These are phyloP conservation scores for Allantophomopsis cytisporea DNA, from an alignment of 2,329 filamentous ascomycete genomes.

Conservation along the genomic window DNA sequence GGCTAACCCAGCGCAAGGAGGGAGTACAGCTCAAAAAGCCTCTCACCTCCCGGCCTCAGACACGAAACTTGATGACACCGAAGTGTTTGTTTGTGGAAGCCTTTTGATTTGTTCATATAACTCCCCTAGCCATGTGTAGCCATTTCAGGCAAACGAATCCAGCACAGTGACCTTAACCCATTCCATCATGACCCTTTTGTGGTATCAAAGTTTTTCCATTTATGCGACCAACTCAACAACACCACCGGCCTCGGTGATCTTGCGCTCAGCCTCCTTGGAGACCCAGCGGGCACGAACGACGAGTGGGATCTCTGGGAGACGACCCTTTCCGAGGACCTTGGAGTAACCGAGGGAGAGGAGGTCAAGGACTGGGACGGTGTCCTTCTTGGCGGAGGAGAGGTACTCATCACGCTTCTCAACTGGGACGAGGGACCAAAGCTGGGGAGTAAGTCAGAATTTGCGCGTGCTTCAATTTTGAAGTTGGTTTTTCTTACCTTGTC, in stretches of 20 bases:
- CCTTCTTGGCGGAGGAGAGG: slow-evolving; percentile 59
- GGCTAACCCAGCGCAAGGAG: no score
- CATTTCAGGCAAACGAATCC: no score
- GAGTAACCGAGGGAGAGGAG: slow-evolving; percentile 94
- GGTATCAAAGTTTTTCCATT: slow-evolving; percentile 11
- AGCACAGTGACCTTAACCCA: no score
- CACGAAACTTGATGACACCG: no score
- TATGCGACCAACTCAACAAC: slow-evolving; percentile 93
- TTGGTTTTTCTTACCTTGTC: slow-evolving; percentile 61
- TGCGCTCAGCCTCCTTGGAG: slow-evolving; percentile 91
- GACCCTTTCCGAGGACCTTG: slow-evolving; percentile 97
- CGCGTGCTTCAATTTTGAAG: no score
- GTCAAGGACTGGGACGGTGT: slow-evolving; percentile 95
- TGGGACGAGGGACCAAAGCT: slow-evolving; percentile 95
- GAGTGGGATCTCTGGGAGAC: slow-evolving; percentile 82
- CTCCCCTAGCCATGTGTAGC: no score
- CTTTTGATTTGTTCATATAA: no score
- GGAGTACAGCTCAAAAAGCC: no score
- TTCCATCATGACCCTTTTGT: no score
- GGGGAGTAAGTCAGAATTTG: slow-evolving; percentile 6
- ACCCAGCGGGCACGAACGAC: slow-evolving; percentile 94
- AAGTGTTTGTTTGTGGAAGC: no score
- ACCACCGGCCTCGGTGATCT: slow-evolving; percentile 97
- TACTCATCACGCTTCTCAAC: slow-evolving; percentile 88
- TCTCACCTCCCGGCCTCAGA: no score